Conservation (phyloP, 2,329 filamentous ascomycete species). For the Whalleya microplaca region DNA sequence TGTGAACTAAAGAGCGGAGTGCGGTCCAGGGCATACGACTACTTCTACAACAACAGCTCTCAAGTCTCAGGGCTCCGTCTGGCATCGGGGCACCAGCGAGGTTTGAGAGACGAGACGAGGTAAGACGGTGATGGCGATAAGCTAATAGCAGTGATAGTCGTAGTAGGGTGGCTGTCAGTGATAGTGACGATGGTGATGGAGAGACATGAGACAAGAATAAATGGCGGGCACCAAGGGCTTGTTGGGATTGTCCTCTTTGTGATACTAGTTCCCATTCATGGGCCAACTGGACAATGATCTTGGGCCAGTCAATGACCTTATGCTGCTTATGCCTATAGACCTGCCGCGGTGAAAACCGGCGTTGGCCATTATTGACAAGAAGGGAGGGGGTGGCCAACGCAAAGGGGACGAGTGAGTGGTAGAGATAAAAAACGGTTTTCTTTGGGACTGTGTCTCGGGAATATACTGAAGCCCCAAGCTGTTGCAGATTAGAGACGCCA, state of each 20-base stretch:
- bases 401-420: not conserved
- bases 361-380: constrained; percentile 16
- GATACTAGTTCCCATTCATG: constrained; percentile 22
- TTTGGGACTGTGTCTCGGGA: constrained; percentile 44
- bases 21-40: constrained; percentile 25
- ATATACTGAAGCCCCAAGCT: constrained; percentile 39
- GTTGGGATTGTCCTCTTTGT: constrained; percentile 34
- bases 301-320: constrained; percentile 26
- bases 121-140: constrained; percentile 5
- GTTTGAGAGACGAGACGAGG: not conserved
- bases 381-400: constrained; percentile 15
- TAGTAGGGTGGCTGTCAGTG: constrained; percentile 15
- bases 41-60: constrained; percentile 9
- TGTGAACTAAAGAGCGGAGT: constrained; percentile 24
- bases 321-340: constrained; percentile 8
- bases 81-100: constrained; percentile 4
- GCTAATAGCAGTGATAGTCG: constrained; percentile 6
- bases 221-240: constrained; percentile 30
- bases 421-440: constrained; percentile 12
- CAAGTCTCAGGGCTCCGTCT: constrained; percentile 12
- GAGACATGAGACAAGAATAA: constrained; percentile 28
- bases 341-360: constrained; percentile 11
- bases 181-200: constrained; percentile 18
- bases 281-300: constrained; percentile 23
- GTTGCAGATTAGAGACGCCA: constrained; percentile 28